Evolutionary conservation across 495 filamentous ascomycete genomes (phyloP).

Genomic region (Trichoderma erinaceum): DNA sequence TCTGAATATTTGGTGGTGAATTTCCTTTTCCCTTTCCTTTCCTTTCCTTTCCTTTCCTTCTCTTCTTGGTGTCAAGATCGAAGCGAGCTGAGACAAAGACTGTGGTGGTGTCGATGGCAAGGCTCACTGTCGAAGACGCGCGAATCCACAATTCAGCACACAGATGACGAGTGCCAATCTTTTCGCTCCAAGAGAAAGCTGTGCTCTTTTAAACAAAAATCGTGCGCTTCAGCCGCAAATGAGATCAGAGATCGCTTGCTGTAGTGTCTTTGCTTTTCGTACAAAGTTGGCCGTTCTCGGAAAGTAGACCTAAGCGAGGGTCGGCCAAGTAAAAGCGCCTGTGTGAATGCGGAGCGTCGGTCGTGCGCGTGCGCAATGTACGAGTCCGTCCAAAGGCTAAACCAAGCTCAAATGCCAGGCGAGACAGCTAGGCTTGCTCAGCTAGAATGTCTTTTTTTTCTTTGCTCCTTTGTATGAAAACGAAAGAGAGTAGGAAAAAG

Average conservation of each 20-base stretch:
- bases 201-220: background rate
- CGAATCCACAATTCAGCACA: background rate
- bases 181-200: background rate
- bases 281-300: background rate
- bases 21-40: background rate
- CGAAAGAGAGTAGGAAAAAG: background rate
- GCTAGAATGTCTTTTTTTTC: background rate
- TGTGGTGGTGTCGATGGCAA: background rate
- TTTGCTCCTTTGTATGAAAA: slow-evolving; percentile 9
- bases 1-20: background rate
- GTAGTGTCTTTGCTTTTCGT: background rate
- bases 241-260: background rate
- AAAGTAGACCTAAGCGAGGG: background rate
- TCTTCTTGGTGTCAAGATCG: background rate
- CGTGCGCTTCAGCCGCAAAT: background rate
- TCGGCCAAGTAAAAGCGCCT: slow-evolving; percentile 1
- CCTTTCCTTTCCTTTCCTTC: background rate
- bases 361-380: background rate
- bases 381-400: slow-evolving; percentile 12
- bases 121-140: background rate
- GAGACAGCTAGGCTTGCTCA: slow-evolving; percentile 3
- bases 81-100: background rate
- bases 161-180: background rate
- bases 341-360: background rate
- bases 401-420: background rate